These are phyloP conservation scores for Knoxia roxburghii DNA, from an alignment of 257 asterid genomes.

Conservation along the genomic window DNA sequence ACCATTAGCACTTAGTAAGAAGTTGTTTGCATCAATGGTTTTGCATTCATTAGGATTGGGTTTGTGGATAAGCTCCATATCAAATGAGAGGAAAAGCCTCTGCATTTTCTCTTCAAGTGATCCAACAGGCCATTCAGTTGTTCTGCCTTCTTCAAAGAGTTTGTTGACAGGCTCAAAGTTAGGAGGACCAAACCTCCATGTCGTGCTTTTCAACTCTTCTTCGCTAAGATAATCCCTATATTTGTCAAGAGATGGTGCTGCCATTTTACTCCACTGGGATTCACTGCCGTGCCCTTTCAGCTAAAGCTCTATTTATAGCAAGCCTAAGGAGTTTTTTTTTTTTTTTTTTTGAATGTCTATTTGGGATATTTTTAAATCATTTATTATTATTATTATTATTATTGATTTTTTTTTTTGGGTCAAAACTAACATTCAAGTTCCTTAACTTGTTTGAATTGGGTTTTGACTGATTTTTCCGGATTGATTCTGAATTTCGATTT, in stretches of 20 bases:
- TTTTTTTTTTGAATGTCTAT: too few relatives aligned
- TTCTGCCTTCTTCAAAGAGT: conserved; percentile 50
- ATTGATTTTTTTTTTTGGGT: too few relatives aligned
- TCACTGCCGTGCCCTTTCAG: too few relatives aligned
- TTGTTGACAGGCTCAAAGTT: conserved; percentile 57
- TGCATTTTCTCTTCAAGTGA: conserved; percentile 58
- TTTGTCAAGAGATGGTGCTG: conserved; percentile 32
- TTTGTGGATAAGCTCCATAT: conserved; percentile 61
- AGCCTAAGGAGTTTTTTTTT: too few relatives aligned
- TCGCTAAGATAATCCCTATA: conserved; percentile 54
- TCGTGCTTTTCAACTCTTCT: conserved; percentile 51
- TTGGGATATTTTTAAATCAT: too few relatives aligned
- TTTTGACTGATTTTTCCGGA: too few relatives aligned
- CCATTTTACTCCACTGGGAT: conserved; percentile 23
- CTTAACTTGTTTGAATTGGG: too few relatives aligned
- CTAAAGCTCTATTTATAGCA: too few relatives aligned
- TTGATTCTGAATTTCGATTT: too few relatives aligned
- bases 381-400: too few relatives aligned
- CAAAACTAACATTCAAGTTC: too few relatives aligned
- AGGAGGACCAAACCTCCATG: conserved; percentile 69
- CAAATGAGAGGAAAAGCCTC: conserved; percentile 55
- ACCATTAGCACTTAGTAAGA: conserved; percentile 41
- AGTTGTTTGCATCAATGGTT: conserved; percentile 34
- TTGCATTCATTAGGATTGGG: conserved; percentile 38
- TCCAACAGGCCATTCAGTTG: conserved; percentile 50